Conservation (phyloP, 2,329 filamentous ascomycete species). For the Fusarium virguliforme region DNA sequence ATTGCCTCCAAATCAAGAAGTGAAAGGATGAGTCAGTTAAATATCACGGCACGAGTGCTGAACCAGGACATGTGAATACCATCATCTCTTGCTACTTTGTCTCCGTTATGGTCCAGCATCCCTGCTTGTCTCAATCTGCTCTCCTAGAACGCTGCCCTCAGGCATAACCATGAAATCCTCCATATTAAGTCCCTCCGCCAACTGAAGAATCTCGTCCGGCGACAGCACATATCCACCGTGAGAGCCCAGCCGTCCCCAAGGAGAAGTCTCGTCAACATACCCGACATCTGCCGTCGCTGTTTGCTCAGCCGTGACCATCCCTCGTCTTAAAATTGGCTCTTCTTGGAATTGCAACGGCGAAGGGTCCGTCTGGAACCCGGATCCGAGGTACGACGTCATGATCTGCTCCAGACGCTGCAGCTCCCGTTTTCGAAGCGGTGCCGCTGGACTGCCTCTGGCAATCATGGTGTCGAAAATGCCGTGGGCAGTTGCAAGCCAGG, state of each 20-base stretch:
- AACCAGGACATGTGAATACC: not conserved
- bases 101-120: not conserved
- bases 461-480: conserved; percentile 10
- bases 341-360: not conserved
- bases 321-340: not conserved
- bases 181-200: conserved; percentile 1
- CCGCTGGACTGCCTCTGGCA: conserved; percentile 13
- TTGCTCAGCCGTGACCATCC: not conserved
- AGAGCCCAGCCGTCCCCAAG: not conserved
- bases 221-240: conserved; percentile 4
- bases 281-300: not conserved
- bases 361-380: not conserved
- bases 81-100: not conserved
- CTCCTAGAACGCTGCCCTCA: not conserved
- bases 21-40: not conserved
- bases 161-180: conserved; percentile 5
- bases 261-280: conserved; percentile 1
- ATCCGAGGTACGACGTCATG: conserved; percentile 10
- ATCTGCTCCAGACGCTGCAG: conserved; percentile 21
- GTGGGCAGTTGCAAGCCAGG: conserved; percentile 5
- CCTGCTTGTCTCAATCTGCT: not conserved
- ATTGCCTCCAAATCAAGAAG: not conserved
- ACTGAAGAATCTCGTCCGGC: conserved; percentile 2
- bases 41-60: not conserved
- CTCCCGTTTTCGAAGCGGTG: conserved; percentile 21